Base-by-base conservation (phyloP, 2,329 filamentous ascomycete genomes). In the Stagonosporopsis rhizophila region DNA sequence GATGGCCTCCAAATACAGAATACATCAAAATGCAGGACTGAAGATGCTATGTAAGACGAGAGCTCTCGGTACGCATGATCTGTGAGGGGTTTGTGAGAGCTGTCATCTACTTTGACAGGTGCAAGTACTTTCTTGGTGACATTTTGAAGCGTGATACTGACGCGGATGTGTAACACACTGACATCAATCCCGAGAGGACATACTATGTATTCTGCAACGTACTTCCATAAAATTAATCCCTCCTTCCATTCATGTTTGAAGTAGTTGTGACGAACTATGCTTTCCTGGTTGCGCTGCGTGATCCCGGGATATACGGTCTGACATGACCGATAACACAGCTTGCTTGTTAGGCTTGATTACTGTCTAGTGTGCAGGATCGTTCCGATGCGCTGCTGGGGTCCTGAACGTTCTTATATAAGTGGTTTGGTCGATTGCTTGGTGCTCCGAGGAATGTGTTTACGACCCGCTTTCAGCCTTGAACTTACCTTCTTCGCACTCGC, bases 401-500 rank as follows among this genome's bases (percentile, higher is more conserved):
- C 19, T 19, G n/a, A 22, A 4, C 22, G n/a, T 40, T 32, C 22
- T 48, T n/a, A 2, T 14, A 17, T 9, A 22, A 19, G 25, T 45
- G n/a, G 27, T 27, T 20, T 20, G 8, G 14, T 14, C 14, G 25
- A n/a, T 9, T 15, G 11, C 30, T n/a, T 41, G 22, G 42, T 42
- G 37, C 12, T 32, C 37, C 41, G 35, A 56, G 47, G 53, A 51
- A 56, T 51, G 46, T 22, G 37, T 32, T n/a, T 28, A 28, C 46
- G n/a, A 39, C 35, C 46, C 46, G 53, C 17, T 40, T 51, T 42
- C 41, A 51, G 53, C 41, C 41, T 38, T 39, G 27, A 22, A 34
- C 39, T 41, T 40, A 17, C 42, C 37, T 47, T 27, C 32, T 39
- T 28, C 41, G 47, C 47, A 34, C 38, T 25, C 30, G 22, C 40